Evolutionary conservation across 768 basidiomycete genomes (phyloP).

Genomic region (Serpula lacrymans): DNA sequence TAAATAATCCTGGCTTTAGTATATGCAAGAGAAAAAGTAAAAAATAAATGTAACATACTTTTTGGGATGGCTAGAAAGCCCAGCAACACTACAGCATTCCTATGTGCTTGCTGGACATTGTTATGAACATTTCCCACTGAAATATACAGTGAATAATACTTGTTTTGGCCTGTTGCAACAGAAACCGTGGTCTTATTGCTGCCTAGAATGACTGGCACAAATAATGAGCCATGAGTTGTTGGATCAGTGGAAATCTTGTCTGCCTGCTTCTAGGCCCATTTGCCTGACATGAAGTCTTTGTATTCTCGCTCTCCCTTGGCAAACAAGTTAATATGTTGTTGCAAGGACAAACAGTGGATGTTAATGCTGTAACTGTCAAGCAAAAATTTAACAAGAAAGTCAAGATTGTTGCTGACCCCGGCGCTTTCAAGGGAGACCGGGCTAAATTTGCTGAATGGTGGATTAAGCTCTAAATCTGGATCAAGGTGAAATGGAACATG

Average conservation of each 20-base stretch:
- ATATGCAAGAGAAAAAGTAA: background rate
- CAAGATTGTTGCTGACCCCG: too few relatives aligned
- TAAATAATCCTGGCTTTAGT: slow-evolving; percentile 1
- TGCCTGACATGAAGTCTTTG: slow-evolving; percentile 36
- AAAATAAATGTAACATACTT: slow-evolving; percentile 25
- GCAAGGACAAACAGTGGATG: too few relatives aligned
- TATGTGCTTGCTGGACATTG: slow-evolving; percentile 15
- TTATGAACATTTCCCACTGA: slow-evolving; percentile 24
- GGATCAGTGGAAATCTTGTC: slow-evolving; percentile 20
- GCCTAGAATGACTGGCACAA: slow-evolving; percentile 29
- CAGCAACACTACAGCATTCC: slow-evolving; percentile 16
- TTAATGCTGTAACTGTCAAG: too few relatives aligned
- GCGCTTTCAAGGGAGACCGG: too few relatives aligned
- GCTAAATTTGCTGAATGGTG: too few relatives aligned
- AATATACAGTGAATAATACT: slow-evolving; percentile 34
- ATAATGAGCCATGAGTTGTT: slow-evolving; percentile 26
- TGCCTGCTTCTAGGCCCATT: slow-evolving; percentile 33
- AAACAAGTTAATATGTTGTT: too few relatives aligned
- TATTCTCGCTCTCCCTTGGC: too few relatives aligned
- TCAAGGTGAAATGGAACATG: too few relatives aligned
- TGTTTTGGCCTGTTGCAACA: slow-evolving; percentile 35
- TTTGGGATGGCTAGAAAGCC: slow-evolving; percentile 22
- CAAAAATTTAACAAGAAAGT: too few relatives aligned
- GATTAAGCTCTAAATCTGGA: too few relatives aligned
- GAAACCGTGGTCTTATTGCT: slow-evolving; percentile 43